Evolutionary conservation across 495 filamentous ascomycete genomes (phyloP), one percentile per base, ranked within the genome.

Genomic region (Penicillium dipodomyicola): DNA sequence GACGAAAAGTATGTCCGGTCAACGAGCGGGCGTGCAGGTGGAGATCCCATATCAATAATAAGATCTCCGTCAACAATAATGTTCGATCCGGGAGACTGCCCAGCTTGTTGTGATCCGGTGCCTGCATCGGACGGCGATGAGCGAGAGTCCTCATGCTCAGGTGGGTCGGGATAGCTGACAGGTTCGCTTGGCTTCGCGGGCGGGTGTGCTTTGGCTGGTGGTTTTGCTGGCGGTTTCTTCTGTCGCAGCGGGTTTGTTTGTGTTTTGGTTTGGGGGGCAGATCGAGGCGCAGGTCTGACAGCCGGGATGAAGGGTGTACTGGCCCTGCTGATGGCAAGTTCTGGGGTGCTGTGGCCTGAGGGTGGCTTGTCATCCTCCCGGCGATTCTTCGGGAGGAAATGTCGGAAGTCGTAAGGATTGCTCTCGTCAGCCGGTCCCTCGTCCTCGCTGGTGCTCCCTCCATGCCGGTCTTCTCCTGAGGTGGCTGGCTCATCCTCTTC

Each of bases 341-440:
- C 77, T 30, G 77, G 76, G 2, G 74, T 77, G 25, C 69, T 63
- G 56, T 68, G 59, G 40, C 64, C 61, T 20, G 73, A 78, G 32
- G 50, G 59, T 41, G 69, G 61, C 60, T 78, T 75, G 30, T 66
- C 62, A 37, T 69, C 67, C 39, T 72, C 67, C 6, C 60, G 67
- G 46, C 72, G 67, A 17, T 62, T 60, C 56, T 78, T 73, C 27
- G 67, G 70, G 37, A 84, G 76, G 60, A 84, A 85, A 61, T 85
- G 82, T 10, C 82, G 79, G 60, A 74, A 84, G 63, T 85, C 81
- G 53, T 80, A 85, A 15, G 82, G 82, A 50, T 85, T 85, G 57
- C 71, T 68, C 0, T 76, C 72, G 52, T 83, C 81, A 2, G 81
- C 73, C 23, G 68, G 71, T 10, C 73, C 74, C 49, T 77, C 76